These are phyloP conservation scores for Fusarium aywerte DNA, from an alignment of 2,329 filamentous ascomycete species.

Conservation along the genomic window DNA sequence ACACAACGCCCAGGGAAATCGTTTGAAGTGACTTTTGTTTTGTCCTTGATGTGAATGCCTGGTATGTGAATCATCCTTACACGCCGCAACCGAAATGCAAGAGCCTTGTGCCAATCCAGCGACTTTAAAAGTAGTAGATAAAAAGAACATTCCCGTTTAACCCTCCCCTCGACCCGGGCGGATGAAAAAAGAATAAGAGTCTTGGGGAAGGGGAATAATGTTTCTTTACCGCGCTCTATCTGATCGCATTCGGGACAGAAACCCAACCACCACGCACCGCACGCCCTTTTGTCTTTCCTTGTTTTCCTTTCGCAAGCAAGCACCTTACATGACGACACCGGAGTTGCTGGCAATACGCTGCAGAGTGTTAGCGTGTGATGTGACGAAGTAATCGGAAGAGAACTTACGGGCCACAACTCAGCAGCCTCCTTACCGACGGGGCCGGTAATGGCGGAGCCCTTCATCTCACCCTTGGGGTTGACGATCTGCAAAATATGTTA, in stretches of 20 bases:
- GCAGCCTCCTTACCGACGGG: slow-evolving; percentile 99
- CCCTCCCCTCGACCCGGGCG: slow-evolving; percentile 29
- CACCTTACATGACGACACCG: slow-evolving; percentile 98
- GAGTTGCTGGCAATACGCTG: slow-evolving; percentile 99
- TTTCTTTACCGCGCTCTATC: slow-evolving; percentile 48
- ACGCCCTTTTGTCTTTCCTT: slow-evolving; percentile 47
- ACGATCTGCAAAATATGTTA: slow-evolving; percentile 77
- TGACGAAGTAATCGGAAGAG: not conserved
- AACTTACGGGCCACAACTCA: slow-evolving; percentile 96
- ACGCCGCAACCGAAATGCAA: slow-evolving; percentile 65
- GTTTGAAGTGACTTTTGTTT: slow-evolving; percentile 51
- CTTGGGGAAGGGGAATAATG: slow-evolving; percentile 38
- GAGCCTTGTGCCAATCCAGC: slow-evolving; percentile 58
- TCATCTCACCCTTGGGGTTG: slow-evolving; percentile 99
- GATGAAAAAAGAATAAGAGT: slow-evolving; percentile 24
- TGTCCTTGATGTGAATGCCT: slow-evolving; percentile 63
- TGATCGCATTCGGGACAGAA: slow-evolving; percentile 51
- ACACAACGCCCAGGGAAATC: slow-evolving; percentile 25
- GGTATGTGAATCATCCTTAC: slow-evolving; percentile 62
- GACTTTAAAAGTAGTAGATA: slow-evolving; percentile 47
- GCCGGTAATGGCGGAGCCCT: slow-evolving; percentile 99
- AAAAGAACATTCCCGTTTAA: slow-evolving; percentile 41
- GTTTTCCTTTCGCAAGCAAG: slow-evolving; percentile 40
- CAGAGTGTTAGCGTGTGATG: slow-evolving; percentile 47
- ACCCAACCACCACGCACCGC: slow-evolving; percentile 40